Base-by-base conservation (phyloP, 2,329 filamentous ascomycete genomes). In the Apiospora pterosperma region DNA sequence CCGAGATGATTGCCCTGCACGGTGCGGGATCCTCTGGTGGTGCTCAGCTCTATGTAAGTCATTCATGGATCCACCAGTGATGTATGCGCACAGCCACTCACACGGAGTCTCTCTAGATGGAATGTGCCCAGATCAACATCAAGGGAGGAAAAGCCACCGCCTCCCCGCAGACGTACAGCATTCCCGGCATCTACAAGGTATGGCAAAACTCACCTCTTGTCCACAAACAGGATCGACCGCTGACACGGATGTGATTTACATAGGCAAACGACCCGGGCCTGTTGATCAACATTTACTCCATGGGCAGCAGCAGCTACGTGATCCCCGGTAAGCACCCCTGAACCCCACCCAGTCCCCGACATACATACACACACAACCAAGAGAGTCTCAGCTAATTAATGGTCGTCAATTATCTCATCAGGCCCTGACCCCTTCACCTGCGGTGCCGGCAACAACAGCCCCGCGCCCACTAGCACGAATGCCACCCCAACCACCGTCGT, bases 1-100 rank as follows among this genome's bases (percentile, higher is more conserved):
- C 85, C 63, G 86, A 88, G 77, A 81, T 87, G 73, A 81, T 88
- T 63, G 85, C 85, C 21, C 81, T 88, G 7, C 86, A 88, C 75
- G 76, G 73, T 19, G 81, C 80, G 10, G 67, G 72, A 12, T 79
- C 75, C 63, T 76, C 76, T 62, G 75, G 76, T 19, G 81, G 81
- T 4, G 81, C 82, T 7, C 82, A 85, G 68, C 76, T 84, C 62
- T 81, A 82, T 67, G 75, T 77, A 62, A 67, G 72, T 67, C 44
- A 1, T 36, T n/a, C n/a, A n/a, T n/a, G n/a, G n/a, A 12, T 16
- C 4, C 2, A 10, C 11, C 8, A 38, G 6, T 14, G 58, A 25
- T 39, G 12, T 34, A 4, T n/a, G 10, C 19, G n/a, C n/a, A n/a
- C n/a, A n/a, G n/a, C 28, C 10, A 21, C 41, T 63, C n/a, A 66